Conservation (phyloP, 306 rosid genomes). For the Quercus rubra region DNA sequence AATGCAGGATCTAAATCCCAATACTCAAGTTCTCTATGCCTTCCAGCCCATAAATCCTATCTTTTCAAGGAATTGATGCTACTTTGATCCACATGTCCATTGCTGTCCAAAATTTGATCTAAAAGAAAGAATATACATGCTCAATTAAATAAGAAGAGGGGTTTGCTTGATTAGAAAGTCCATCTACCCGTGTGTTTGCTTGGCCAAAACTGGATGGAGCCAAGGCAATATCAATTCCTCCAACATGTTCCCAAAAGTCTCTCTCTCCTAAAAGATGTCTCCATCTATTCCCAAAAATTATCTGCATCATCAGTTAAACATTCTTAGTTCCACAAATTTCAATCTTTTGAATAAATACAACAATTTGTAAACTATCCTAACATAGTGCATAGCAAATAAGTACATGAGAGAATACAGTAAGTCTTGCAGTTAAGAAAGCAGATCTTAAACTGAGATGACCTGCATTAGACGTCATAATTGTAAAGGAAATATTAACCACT, state of each 20-base stretch:
- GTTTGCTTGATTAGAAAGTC: conserved; percentile 2
- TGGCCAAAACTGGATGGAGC: conserved; percentile 98
- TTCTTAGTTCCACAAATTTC: conserved; percentile 14
- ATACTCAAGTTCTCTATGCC: background rate
- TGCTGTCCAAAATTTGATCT: conserved; percentile 2
- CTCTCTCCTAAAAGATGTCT: conserved; percentile 86
- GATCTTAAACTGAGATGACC: background rate
- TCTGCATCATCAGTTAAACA: conserved; percentile 49
- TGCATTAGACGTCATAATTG: background rate
- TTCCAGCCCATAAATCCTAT: background rate
- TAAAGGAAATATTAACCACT: conserved; percentile 16
- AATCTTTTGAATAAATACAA: conserved; percentile 2
- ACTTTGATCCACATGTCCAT: background rate
- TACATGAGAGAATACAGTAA: background rate
- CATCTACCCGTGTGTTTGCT: conserved; percentile 84
- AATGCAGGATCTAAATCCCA: background rate
- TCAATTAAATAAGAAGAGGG: conserved; percentile 3
- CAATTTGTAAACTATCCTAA: background rate
- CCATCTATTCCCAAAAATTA: conserved; percentile 97
- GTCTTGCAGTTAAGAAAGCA: conserved; percentile 4
- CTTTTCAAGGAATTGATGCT: background rate
- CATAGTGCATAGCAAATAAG: background rate
- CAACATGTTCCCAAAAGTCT: conserved; percentile 95
- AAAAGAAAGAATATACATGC: conserved; percentile 11
- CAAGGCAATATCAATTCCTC: conserved; percentile 85